These are phyloP conservation scores for Globisporangium acanthophoron DNA, from an alignment of 352 stramenopile species.

Conservation along the genomic window DNA sequence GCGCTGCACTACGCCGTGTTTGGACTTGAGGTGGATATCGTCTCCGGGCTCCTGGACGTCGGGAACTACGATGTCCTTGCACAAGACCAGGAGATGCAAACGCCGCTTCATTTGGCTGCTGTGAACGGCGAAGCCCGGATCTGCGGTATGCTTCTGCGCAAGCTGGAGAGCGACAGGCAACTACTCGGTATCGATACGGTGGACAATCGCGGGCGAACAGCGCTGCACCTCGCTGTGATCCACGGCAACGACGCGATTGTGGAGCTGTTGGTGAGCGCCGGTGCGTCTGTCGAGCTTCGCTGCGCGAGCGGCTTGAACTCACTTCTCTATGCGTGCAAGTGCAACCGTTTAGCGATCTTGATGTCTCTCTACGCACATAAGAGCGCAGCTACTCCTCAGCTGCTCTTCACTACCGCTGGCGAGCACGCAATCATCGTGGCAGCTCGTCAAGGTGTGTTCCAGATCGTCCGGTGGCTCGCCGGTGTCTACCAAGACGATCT, in stretches of 20 bases:
- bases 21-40: slow-evolving; percentile 23
- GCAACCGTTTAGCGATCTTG: slow-evolving; percentile 41
- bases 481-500: slow-evolving; percentile 21
- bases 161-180: slow-evolving; percentile 17
- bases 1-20: slow-evolving; percentile 50
- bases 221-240: slow-evolving; percentile 44
- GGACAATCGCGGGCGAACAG: slow-evolving; percentile 31
- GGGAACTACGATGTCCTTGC: slow-evolving; percentile 35
- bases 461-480: slow-evolving; percentile 47
- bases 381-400: slow-evolving; percentile 10
- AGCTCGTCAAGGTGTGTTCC: slow-evolving; percentile 28
- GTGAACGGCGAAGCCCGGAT: slow-evolving; percentile 29
- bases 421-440: slow-evolving; percentile 49
- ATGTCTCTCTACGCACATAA: slow-evolving; percentile 31
- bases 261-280: slow-evolving; percentile 26
- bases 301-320: slow-evolving; percentile 36
- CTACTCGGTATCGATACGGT: slow-evolving; percentile 5
- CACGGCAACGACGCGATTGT: slow-evolving; percentile 37
- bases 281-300: slow-evolving; percentile 28
- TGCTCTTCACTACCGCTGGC: slow-evolving; percentile 21
- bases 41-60: slow-evolving; percentile 32
- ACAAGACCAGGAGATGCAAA: slow-evolving; percentile 37
- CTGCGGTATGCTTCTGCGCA: slow-evolving; percentile 33
- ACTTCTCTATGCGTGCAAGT: slow-evolving; percentile 40
- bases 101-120: slow-evolving; percentile 44